These are phyloP conservation scores for Cryptococcus wingfieldii DNA, from an alignment of 1,284 basidiomycete species.

Conservation along the genomic window DNA sequence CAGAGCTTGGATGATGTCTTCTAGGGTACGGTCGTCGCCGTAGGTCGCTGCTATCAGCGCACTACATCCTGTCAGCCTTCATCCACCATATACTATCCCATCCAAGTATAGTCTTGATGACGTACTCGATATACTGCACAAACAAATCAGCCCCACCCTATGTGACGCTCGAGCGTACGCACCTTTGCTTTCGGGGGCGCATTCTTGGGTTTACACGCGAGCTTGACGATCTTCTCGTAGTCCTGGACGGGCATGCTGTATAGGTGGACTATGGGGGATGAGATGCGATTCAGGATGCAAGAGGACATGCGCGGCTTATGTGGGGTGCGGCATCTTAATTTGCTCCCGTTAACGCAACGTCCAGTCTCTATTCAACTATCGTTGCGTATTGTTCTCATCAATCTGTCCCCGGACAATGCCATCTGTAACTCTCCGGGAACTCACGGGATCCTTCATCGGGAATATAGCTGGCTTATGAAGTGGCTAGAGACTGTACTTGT, in stretches of 20 bases:
- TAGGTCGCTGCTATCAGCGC: conserved; percentile 92
- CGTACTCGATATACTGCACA: conserved; percentile 48
- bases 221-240: conserved; percentile 62
- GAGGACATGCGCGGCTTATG: too few species aligned
- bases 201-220: conserved; percentile 90
- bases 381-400: too few species aligned
- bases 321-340: too few species aligned
- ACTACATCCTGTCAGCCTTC: conserved; percentile 54
- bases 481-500: too few species aligned
- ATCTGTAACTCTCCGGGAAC: too few species aligned
- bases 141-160: neutral
- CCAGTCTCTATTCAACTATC: too few species aligned
- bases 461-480: too few species aligned
- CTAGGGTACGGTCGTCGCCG: conserved; percentile 82
- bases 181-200: conserved; percentile 91
- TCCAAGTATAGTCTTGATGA: neutral
- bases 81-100: neutral
- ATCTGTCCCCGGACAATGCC: too few species aligned
- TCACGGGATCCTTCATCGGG: too few species aligned
- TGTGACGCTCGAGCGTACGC: conserved; percentile 12
- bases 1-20: conserved; percentile 86
- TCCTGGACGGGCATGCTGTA: conserved; percentile 22
- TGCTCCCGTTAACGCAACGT: too few species aligned
- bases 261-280: too few species aligned
- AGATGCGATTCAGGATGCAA: too few species aligned